Conservation (phyloP, 768 basidiomycete species). For the Tricholoma flavovirens region DNA sequence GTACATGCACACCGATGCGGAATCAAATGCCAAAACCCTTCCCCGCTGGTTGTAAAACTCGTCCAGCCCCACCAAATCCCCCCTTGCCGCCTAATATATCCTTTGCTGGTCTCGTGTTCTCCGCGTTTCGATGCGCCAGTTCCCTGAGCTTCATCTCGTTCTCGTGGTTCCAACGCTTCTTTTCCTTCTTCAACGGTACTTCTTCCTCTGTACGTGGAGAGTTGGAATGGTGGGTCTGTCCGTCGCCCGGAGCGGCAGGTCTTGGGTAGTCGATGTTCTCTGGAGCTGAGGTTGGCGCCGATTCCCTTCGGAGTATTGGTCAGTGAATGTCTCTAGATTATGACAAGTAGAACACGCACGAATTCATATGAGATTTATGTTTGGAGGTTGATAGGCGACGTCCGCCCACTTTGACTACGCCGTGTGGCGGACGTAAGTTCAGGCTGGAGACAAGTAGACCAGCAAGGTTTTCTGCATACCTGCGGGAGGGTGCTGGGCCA, state of each 20-base stretch:
- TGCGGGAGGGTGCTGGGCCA: constrained; percentile 41
- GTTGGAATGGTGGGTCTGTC: constrained; percentile 24
- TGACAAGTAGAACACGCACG: constrained; percentile 22
- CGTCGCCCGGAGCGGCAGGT: constrained; percentile 37
- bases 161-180: constrained; percentile 35
- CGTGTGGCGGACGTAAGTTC: neutral
- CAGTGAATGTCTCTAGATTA: neutral
- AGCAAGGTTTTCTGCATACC: constrained; percentile 26
- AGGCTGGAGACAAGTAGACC: neutral
- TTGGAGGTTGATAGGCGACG: constrained; percentile 44
- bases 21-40: constrained; percentile 29
- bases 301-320: constrained; percentile 12
- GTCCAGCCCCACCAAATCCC: constrained; percentile 37
- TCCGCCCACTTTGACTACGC: constrained; percentile 43
- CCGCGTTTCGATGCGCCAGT: constrained; percentile 39
- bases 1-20: neutral
- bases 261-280: constrained; percentile 46
- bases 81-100: constrained; percentile 29
- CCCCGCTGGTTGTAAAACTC: constrained; percentile 56
- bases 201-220: constrained; percentile 43
- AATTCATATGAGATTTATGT: constrained; percentile 27
- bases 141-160: constrained; percentile 43
- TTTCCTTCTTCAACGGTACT: constrained; percentile 42
- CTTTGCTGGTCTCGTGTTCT: constrained; percentile 44
- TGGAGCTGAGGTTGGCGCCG: constrained; percentile 10